Conservation (phyloP, 768 basidiomycete species). For the Lepiota subincarnata region DNA sequence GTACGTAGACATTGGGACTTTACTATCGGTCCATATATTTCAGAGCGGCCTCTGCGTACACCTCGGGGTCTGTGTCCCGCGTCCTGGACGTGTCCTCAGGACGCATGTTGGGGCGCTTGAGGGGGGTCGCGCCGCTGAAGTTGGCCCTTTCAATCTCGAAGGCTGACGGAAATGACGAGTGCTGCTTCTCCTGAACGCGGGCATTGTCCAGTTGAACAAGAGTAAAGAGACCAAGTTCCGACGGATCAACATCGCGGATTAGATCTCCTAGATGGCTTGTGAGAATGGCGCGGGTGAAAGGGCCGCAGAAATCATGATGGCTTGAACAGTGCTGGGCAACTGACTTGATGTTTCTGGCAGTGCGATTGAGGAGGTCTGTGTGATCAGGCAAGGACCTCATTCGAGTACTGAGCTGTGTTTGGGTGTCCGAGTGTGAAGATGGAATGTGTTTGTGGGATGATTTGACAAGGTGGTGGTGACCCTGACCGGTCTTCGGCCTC, state of each 20-base stretch:
- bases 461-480: conserved; percentile 10
- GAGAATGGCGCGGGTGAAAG: conserved; percentile 67
- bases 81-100: conserved; percentile 31
- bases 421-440: not conserved
- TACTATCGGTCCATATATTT: conserved; percentile 79
- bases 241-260: conserved; percentile 74
- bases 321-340: conserved; percentile 32
- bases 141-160: conserved; percentile 56
- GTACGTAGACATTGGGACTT: conserved; percentile 23
- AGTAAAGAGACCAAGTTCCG: conserved; percentile 76
- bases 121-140: conserved; percentile 69
- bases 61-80: conserved; percentile 60
- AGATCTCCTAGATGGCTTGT: conserved; percentile 62
- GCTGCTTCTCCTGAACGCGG: conserved; percentile 23
- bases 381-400: conserved; percentile 61
- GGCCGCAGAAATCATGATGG: conserved; percentile 26
- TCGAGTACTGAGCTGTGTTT: too few relatives aligned
- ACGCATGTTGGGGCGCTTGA: conserved; percentile 41
- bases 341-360: conserved; percentile 47
- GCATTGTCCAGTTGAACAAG: conserved; percentile 32
- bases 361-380: conserved; percentile 58
- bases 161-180: not conserved
- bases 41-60: conserved; percentile 71
- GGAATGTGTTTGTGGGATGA: conserved; percentile 13
- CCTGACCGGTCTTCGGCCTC: not conserved